Evolutionary conservation across 1,284 basidiomycete genomes (phyloP), one percentile per base, ranked within the genome.

Genomic region (Crocinoboletus sp.): DNA sequence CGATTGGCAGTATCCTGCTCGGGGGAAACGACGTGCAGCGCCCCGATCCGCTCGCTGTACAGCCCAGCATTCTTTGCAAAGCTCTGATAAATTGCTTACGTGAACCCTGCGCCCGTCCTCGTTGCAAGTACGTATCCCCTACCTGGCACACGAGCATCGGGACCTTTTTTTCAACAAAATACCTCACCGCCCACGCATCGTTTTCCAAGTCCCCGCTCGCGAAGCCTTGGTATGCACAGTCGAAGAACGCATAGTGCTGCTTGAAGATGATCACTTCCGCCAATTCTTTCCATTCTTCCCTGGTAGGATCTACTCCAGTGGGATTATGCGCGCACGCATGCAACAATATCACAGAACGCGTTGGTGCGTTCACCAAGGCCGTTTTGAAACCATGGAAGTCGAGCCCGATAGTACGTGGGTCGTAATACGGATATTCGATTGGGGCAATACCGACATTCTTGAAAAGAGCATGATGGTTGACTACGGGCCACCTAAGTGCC

Each of bases 251-350:
- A 66, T 83, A 94, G 66, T 94, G 93, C 15, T 78, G 74, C 69
- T 87, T 89, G 42, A 74, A 68, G 34, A 84, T 63, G 64, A 97
- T 84, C 41, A 86, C 71, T 34, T 86, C 77, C 40, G 85, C 87
- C 56, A 98, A 80, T 52, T 77, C 66, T 53, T 80, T 73, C 95
- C 95, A 99, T 64, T 99, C 89, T 51, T 89, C 87, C 39, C 71
- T 68, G 20, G 90, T 94, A 24, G 94, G 90, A 68, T 99, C 95
- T 7, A 96, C 91, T 3, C 95, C 94, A 0, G 94, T 97, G 4
- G 95, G 95, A 61, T 95, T 94, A 66, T 95, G 94, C 31, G 95
- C 95, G 64, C 94, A 94, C 7, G 91, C 90, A 60, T 96, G 92
- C 34, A 99, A 66, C 51, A 99, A 69, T 65, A 98, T 88, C 38